Conservation (phyloP, 495 filamentous ascomycete genomes). For the Podospora bellae-mahoneyi region DNA sequence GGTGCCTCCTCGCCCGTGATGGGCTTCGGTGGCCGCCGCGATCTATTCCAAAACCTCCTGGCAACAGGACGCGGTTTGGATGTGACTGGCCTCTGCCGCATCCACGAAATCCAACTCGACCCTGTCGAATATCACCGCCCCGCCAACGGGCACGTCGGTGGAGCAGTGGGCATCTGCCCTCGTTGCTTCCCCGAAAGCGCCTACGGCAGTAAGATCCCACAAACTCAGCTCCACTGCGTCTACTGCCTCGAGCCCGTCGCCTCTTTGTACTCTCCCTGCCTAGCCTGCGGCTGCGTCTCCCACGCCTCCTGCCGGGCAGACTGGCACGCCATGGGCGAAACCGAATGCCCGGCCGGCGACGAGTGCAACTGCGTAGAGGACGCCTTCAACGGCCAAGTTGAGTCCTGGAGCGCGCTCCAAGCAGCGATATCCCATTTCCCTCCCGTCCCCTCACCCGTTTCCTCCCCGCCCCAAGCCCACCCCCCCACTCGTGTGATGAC, state of each 20-base stretch:
- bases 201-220: slow-evolving; percentile 45
- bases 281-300: slow-evolving; percentile 58
- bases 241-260: slow-evolving; percentile 58
- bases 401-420: slow-evolving; percentile 36
- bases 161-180: slow-evolving; percentile 54
- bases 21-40: slow-evolving; percentile 43
- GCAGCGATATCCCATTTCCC: slow-evolving; percentile 14
- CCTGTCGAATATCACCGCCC: slow-evolving; percentile 42
- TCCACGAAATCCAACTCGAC: slow-evolving; percentile 54
- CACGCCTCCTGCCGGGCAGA: slow-evolving; percentile 54
- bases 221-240: slow-evolving; percentile 55
- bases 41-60: slow-evolving; percentile 38
- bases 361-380: slow-evolving; percentile 47
- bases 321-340: slow-evolving; percentile 48
- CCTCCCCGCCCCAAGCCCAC: background rate
- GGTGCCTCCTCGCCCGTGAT: slow-evolving; percentile 44
- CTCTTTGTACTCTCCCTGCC: slow-evolving; percentile 55
- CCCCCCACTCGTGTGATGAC: background rate
- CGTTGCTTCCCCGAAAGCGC: slow-evolving; percentile 37
- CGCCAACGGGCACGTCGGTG: slow-evolving; percentile 33
- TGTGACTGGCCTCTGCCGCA: slow-evolving; percentile 56
- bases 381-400: slow-evolving; percentile 39
- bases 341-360: slow-evolving; percentile 47
- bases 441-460: slow-evolving; percentile 4
- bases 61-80: slow-evolving; percentile 51